Percentiles rank a stretch among this genome's conserved stretches.
Conservation (phyloP, 148 eudicot genomes). For the Rhododendron griersonianum region DNA sequence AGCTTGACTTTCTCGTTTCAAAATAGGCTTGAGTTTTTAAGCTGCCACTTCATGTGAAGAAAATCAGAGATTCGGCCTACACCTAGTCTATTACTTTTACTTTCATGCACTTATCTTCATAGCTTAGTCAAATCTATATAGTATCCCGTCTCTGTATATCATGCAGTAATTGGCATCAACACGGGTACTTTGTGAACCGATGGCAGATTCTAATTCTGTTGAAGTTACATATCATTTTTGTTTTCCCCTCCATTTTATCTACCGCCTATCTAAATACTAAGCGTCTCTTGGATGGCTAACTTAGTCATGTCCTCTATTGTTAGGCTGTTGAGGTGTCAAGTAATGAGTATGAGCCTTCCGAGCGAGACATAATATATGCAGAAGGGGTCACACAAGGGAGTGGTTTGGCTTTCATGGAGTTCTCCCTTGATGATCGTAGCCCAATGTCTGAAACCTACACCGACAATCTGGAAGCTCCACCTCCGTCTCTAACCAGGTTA, state of each 20-base stretch:
- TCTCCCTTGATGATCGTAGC: constrained; percentile 89
- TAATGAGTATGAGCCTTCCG: constrained; percentile 94
- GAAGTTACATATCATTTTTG: neutral
- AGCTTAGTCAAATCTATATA: neutral
- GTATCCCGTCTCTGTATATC: neutral
- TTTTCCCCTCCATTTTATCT: neutral
- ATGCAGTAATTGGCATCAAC: neutral
- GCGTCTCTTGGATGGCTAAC: neutral
- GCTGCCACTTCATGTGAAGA: neutral
- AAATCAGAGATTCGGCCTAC: neutral
- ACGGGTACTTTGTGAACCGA: neutral
- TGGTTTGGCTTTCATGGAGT: constrained; percentile 93
- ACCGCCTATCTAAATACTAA: neutral
- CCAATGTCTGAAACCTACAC: constrained; percentile 82
- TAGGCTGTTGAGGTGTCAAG: constrained; percentile 98
- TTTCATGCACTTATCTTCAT: neutral
- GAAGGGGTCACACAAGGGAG: constrained; percentile 97
- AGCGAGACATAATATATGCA: constrained; percentile 82
- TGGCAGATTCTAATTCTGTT: neutral
- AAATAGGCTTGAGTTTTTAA: neutral
- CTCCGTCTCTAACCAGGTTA: constrained; percentile 71
- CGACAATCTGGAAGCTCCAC: constrained; percentile 68
- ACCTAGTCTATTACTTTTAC: neutral
- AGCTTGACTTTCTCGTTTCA: neutral
- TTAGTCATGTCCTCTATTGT: constrained; percentile 8